Evolutionary conservation across 805 yeast species (phyloP), one percentile per base, ranked within the genome.

Genomic region (Saturnispora zaruensis): DNA sequence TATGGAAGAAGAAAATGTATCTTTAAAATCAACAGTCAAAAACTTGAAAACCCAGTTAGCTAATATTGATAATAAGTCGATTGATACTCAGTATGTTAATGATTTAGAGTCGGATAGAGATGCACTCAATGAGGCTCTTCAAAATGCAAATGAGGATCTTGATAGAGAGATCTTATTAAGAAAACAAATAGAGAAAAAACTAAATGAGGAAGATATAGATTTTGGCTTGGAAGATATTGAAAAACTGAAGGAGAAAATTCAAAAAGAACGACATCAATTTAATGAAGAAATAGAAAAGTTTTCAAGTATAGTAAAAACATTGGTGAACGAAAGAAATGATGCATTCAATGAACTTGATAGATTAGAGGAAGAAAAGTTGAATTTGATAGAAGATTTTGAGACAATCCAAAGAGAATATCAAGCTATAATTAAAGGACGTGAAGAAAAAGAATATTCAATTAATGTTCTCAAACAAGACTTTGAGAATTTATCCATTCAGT

Each of bases 311-410:
- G 60, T 61, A 34, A 55, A 60, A 20, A 5, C 11, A 2, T 20
- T 48, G 28, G 32, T 11, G 6, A 36, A 28, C 2, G 44, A 46
- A 28, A 46, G 40, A 18, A 73, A 71, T 56, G 62, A 55, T 41
- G 61, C 62, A 53, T 55, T 54, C 30, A 57, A 51, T 46, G 67
- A 74, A 49, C 61, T 74, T 9, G 67, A 66, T 13, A 58, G 62
- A 5, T 58, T 74, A 49, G 67, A 66, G 32, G 56, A 59, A 18
- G 72, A 73, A 41, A 65, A 73, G 20, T 55, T 62, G 3, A 63
- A 61, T 21, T 59, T 75, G 14, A 60, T 65, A 41, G 61, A 63
- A 30, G 72, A 73, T 23, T 62, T 71, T 37, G 71, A 69, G 32
- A 49, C 51, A 4, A 42, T 46, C 64, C 70, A 54, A 63, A 50